A percentile compares a stretch with the other conserved stretches of the same genome.
Conservation (phyloP, 2,329 filamentous ascomycete genomes). For the Xylaria sp. region DNA sequence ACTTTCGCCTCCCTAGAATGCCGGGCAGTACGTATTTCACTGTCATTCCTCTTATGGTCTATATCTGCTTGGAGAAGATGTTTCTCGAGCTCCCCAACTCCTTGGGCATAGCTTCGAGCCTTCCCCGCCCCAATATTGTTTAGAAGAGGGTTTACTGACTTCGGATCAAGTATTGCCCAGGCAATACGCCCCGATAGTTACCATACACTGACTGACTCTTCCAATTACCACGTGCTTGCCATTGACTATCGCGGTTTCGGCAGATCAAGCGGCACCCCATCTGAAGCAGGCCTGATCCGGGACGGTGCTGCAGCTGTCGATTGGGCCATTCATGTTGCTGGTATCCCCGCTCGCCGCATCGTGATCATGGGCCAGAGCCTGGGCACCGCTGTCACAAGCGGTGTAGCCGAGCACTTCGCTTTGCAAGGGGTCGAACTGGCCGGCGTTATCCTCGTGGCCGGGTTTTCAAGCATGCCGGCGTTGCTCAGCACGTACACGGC, state of each 20-base stretch:
- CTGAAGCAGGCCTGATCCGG: slow-evolving; percentile 77
- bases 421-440: slow-evolving; percentile 69
- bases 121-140: too few species aligned
- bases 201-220: slow-evolving; percentile 73
- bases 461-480: slow-evolving; percentile 74
- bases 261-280: slow-evolving; percentile 75
- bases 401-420: slow-evolving; percentile 71
- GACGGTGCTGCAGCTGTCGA: slow-evolving; percentile 76
- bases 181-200: slow-evolving; percentile 76
- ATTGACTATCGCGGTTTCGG: slow-evolving; percentile 93
- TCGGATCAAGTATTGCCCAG: slow-evolving; percentile 78
- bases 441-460: slow-evolving; percentile 76
- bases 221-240: slow-evolving; percentile 78
- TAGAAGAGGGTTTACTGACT: too few species aligned
- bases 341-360: slow-evolving; percentile 71
- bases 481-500: slow-evolving; percentile 79
- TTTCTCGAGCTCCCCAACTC: too few species aligned
- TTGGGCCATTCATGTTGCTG: slow-evolving; percentile 67
- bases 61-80: too few species aligned
- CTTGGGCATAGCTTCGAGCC: too few species aligned
- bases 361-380: slow-evolving; percentile 85
- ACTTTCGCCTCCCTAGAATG: slow-evolving; percentile 64
- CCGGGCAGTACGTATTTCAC: too few species aligned
- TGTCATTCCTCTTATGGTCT: too few species aligned
- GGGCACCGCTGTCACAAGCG: slow-evolving; percentile 81